Evolutionary conservation across 352 stramenopile species (phyloP), one percentile per base, ranked within the genome.

Genomic region (Phytopythium chamaehyphon): DNA sequence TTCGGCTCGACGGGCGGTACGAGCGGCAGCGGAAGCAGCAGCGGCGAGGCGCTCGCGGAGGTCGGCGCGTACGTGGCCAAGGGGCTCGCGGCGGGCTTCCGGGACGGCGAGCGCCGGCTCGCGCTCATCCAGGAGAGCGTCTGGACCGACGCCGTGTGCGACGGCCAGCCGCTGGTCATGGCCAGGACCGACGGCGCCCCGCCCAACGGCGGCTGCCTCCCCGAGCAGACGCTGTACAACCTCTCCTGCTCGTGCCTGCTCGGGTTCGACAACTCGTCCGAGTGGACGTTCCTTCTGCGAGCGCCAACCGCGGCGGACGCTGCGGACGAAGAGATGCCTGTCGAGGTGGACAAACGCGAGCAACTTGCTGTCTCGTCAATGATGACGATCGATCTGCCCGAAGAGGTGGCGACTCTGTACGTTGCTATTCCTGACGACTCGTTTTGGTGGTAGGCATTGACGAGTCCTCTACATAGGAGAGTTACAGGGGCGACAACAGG

Each of bases 201-300:
- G 11, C 22, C 56, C 19, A 81, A 81, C 48, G 56, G 61, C n/a
- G 65, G 44, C 2, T 81, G 71, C 40, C 51, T 72, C 39, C 37
- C 47, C 14, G 39, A 61, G 3, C 56, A 71, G 40, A 67, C 55
- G 38, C 47, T 37, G n/a, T 67, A 61, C 61, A 76, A 76, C 15
- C 57, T 81, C 16, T 81, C 71, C 46, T 81, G 71, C 39, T 57
- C 67, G 38, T 81, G 71, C 46, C 44, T 81, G 6, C 57, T 31
- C 38, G 69, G 69, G 15, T 67, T 66, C 44, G 18, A 50, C 8
- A 62, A 67, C 54, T 45, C 64, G 42, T 70, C 50, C 40, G 38
- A 38, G 43, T 80, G 70, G 70, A 46, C 53, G 33, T 75, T 80
- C 37, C 45, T 39, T 10, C 55, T 80, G 19, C 53, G 36, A 11